phyloP scores from a whole-genome alignment of 2,329 filamentous ascomycete genomes.

The Neonectria coccinea region DNA sequence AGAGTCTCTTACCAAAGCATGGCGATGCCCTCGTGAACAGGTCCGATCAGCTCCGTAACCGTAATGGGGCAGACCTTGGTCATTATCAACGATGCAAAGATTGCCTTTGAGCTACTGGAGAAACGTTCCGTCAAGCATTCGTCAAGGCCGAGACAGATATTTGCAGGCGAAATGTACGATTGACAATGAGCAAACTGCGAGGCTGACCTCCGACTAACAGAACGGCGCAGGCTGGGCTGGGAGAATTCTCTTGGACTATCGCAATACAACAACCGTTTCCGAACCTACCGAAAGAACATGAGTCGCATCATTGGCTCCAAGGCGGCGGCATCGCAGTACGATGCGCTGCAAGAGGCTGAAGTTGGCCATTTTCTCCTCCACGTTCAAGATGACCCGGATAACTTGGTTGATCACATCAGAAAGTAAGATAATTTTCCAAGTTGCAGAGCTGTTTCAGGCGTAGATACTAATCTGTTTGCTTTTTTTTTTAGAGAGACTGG shows the following conservation, averaged over 20 bases:
- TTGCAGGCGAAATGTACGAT: constrained; percentile 33
- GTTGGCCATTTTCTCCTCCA: constrained; percentile 35
- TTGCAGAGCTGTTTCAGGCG: no score
- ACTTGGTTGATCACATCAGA: constrained; percentile 55
- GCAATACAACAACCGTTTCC: constrained; percentile 53
- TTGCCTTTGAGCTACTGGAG: constrained; percentile 53
- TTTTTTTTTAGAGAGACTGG: constrained; percentile 30
- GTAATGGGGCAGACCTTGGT: constrained; percentile 56
- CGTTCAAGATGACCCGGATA: constrained; percentile 53
- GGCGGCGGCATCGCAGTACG: constrained; percentile 52
- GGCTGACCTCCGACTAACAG: background rate
- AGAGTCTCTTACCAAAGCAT: background rate
- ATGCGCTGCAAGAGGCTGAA: constrained; percentile 58
- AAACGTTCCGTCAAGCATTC: constrained; percentile 33
- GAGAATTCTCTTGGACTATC: constrained; percentile 50
- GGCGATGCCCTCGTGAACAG: background rate
- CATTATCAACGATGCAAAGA: constrained; percentile 52
- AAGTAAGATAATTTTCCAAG: constrained; percentile 44
- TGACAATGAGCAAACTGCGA: accelerated
- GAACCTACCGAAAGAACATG: constrained; percentile 58
- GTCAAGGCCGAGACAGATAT: constrained; percentile 29
- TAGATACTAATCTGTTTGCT: background rate
- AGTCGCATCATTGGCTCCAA: constrained; percentile 59
- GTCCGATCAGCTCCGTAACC: constrained; percentile 59
- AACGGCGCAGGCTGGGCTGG: constrained; percentile 33